Evolutionary conservation across 345 rosid species (phyloP).

Genomic region (Punica granatum): DNA sequence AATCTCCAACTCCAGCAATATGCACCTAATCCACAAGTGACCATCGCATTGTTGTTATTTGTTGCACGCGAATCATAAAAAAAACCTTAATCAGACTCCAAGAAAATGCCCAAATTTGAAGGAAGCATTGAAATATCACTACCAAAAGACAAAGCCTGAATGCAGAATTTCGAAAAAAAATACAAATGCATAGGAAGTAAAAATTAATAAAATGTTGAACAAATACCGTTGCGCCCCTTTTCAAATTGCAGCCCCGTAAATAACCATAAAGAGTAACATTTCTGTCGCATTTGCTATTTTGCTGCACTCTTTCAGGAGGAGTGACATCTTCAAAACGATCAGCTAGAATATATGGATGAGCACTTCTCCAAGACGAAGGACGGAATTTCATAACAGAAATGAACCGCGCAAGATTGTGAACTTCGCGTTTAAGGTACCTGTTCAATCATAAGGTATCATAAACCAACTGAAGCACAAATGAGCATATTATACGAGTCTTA

Average conservation of each 20-base stretch:
- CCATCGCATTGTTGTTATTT: background rate
- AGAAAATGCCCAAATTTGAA: background rate
- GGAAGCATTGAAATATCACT: too few species aligned
- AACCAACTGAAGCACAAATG: constrained; percentile 10
- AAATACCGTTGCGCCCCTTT: constrained; percentile 71
- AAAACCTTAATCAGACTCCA: too few species aligned
- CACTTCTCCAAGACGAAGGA: constrained; percentile 75
- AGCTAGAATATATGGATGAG: constrained; percentile 83
- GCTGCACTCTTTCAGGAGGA: constrained; percentile 63
- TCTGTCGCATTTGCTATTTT: constrained; percentile 72
- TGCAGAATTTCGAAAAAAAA: background rate
- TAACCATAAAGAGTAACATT: constrained; percentile 80
- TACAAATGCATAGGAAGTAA: background rate
- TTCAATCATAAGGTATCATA: constrained; percentile 3
- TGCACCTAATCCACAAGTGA: constrained; percentile 46
- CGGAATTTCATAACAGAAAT: constrained; percentile 66
- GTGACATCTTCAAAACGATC: constrained; percentile 95
- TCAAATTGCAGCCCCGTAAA: constrained; percentile 90
- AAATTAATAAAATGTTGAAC: background rate
- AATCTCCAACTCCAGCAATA: constrained; percentile 97
- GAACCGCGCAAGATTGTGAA: constrained; percentile 77
- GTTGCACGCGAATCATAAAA: background rate
- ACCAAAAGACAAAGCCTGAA: background rate
- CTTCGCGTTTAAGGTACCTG: constrained; percentile 79
- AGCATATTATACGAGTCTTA: background rate